Evolutionary conservation across 768 basidiomycete genomes (phyloP), one percentile per base, ranked within the genome.

Genomic region (Boletus vinaceobasis): DNA sequence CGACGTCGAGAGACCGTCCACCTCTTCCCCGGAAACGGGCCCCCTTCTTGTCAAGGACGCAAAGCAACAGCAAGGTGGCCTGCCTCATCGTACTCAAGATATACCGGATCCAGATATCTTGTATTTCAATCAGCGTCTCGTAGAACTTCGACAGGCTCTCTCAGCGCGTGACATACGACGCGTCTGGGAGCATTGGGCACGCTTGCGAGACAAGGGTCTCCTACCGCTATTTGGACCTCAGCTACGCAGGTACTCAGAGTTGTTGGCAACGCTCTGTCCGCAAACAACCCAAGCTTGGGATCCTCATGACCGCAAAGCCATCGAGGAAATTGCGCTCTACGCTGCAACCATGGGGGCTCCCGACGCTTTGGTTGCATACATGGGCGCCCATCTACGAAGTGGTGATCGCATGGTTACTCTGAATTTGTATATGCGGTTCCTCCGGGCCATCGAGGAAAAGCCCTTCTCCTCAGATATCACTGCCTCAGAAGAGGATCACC

Each of bases 271-370:
- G 1, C 52, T 73, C 59, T 66, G 65, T 69, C 66, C 61, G 37
- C 58, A 37, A 26, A 43, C 46, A 39, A 19, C 53, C 17, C 40
- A 60, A 32, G 36, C 48, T 15, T 70, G 73, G 67, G 62, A 71
- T 36, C 60, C 68, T 11, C 50, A 55, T 21, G 61, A 74, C 21
- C 65, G 61, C 56, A 61, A 62, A 21, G 58, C 66, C 3, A 65
- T 79, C 5, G 74, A 79, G 57, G 72, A 77, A 50, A 77, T 88
- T 45, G 80, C 83, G 7, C 47, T 87, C 21, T 64, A 73, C 36
- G 72, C 79, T 7, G 82, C 86, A 0, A 72, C 63, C 11, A 67
- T 65, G 29, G 74, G 79, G 31, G 74, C 74, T 9, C 71, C 76
- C 14, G 74, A 76, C 11, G 80, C 80, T 5, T 69, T 89, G 44